These are phyloP conservation scores for Moringa oleifera DNA, from an alignment of 345 rosid species.

Conservation along the genomic window DNA sequence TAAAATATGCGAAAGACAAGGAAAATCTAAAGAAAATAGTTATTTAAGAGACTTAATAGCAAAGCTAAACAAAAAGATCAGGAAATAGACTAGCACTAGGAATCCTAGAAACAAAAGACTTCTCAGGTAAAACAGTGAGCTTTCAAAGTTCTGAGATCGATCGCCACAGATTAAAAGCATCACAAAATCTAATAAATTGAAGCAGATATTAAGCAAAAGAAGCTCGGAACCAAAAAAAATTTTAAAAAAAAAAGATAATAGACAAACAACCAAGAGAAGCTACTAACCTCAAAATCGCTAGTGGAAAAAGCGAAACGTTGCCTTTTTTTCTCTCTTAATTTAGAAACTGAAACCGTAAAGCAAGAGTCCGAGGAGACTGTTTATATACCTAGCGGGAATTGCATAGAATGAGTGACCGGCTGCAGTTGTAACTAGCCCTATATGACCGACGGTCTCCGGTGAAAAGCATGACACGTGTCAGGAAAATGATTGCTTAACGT, in stretches of 20 bases:
- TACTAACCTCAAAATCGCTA: constrained; percentile 36
- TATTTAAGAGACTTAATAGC: constrained; percentile 2
- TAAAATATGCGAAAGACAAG: constrained; percentile 9
- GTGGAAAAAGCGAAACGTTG: constrained; percentile 29
- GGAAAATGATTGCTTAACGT: not conserved
- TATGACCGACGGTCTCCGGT: constrained; percentile 18
- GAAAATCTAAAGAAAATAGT: constrained; percentile 14
- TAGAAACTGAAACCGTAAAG: constrained; percentile 9
- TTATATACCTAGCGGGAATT: constrained; percentile 54
- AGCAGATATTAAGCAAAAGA: not conserved
- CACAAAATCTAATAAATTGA: not conserved
- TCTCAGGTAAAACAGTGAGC: constrained; percentile 3
- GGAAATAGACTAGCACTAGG: not conserved
- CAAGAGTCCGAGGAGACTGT: constrained; percentile 16
- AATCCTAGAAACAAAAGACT: not conserved
- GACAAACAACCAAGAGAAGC: constrained; percentile 2
- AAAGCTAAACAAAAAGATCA: constrained; percentile 24
- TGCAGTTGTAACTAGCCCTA: constrained; percentile 19
- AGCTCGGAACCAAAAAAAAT: too few relatives aligned
- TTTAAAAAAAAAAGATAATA: not conserved
- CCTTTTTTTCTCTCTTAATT: constrained; percentile 22
- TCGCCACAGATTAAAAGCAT: constrained; percentile 6
- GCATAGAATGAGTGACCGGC: constrained; percentile 32
- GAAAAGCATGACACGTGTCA: constrained; percentile 20
- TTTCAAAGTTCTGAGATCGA: constrained; percentile 21